phyloP scores from a whole-genome alignment of 2,329 filamentous ascomycete genomes.

The Capronia coronata region DNA sequence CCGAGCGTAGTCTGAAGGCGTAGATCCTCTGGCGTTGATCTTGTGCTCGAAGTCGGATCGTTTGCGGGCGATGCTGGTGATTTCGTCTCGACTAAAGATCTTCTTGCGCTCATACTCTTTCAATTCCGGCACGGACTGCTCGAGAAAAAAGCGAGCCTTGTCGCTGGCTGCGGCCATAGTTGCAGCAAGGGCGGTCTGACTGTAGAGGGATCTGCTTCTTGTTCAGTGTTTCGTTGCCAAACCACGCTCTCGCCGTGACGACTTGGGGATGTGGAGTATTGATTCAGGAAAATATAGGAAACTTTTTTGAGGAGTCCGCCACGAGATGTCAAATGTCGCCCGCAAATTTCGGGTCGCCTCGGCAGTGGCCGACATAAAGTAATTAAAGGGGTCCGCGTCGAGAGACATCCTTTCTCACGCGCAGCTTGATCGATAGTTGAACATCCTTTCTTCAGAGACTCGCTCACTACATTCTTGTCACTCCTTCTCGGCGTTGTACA shows the following conservation, averaged over 20 bases:
- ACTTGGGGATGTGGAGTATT: neutral
- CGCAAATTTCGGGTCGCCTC: neutral
- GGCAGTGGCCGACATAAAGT: neutral
- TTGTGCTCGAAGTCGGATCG: slow-evolving; percentile 90
- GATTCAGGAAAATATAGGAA: neutral
- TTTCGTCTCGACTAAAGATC: slow-evolving; percentile 86
- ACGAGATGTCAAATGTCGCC: neutral
- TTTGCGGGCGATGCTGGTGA: slow-evolving; percentile 78
- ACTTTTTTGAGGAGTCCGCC: slow-evolving; percentile 1
- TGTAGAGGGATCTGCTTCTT: too few species aligned
- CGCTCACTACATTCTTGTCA: slow-evolving; percentile 13
- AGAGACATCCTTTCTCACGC: slow-evolving; percentile 2
- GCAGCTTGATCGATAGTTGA: slow-evolving; percentile 3
- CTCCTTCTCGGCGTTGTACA: slow-evolving; percentile 17
- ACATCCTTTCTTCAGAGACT: slow-evolving; percentile 4
- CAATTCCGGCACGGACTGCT: slow-evolving; percentile 85
- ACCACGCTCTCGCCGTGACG: neutral
- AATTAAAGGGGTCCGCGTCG: neutral
- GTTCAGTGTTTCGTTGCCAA: too few species aligned
- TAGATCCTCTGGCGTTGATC: slow-evolving; percentile 72
- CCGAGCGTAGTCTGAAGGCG: slow-evolving; percentile 69
- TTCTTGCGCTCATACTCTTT: slow-evolving; percentile 88
- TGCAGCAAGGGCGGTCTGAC: slow-evolving; percentile 1
- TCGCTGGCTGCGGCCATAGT: slow-evolving; percentile 83
- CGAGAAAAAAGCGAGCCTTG: slow-evolving; percentile 91